Conservation (phyloP, 208 protist genomes). For the Strigomonas oncopelti region DNA sequence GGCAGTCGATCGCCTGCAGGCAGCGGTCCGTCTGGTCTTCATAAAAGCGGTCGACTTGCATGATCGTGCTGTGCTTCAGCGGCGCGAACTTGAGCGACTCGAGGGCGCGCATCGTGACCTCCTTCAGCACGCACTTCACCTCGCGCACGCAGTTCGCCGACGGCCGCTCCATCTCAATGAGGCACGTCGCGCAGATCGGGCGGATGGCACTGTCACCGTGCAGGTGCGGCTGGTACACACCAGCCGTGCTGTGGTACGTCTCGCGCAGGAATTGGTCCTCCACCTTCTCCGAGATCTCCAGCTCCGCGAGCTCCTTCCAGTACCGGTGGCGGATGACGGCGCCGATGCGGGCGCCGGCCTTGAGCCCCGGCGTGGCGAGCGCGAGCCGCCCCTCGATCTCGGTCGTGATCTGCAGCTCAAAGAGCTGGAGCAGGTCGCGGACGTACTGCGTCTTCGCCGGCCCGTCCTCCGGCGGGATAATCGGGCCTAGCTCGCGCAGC, state of each 20-base stretch:
- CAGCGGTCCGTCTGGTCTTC: slow-evolving; percentile 10
- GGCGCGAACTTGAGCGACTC: slow-evolving; percentile 4
- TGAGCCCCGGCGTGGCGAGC: slow-evolving; percentile 2
- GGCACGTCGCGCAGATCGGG: slow-evolving; percentile 10
- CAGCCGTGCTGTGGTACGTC: slow-evolving; percentile 11
- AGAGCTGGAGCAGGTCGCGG: slow-evolving; percentile 1
- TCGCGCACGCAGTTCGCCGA: slow-evolving; percentile 9
- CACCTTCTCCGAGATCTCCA: slow-evolving; percentile 7
- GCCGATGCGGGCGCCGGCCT: slow-evolving; percentile 10
- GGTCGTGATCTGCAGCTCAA: background rate
- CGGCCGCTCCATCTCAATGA: slow-evolving; percentile 11
- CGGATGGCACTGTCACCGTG: slow-evolving; percentile 10
- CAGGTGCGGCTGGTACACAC: slow-evolving; percentile 2
- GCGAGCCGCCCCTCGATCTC: slow-evolving; percentile 9
- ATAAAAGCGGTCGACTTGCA: slow-evolving; percentile 9
- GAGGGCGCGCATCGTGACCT: slow-evolving; percentile 6
- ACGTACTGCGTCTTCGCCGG: slow-evolving; percentile 5
- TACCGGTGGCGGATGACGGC: slow-evolving; percentile 10
- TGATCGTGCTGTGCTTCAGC: slow-evolving; percentile 9
- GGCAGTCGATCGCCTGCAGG: slow-evolving; percentile 8
- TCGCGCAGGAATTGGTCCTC: slow-evolving; percentile 9
- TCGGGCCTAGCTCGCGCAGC: background rate
- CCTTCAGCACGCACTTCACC: slow-evolving; percentile 13
- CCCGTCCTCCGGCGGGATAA: slow-evolving; percentile 8
- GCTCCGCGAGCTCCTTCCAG: slow-evolving; percentile 9